Conservation (phyloP, 176 grass and related monocot genomes). For the Oryza coarctata region DNA sequence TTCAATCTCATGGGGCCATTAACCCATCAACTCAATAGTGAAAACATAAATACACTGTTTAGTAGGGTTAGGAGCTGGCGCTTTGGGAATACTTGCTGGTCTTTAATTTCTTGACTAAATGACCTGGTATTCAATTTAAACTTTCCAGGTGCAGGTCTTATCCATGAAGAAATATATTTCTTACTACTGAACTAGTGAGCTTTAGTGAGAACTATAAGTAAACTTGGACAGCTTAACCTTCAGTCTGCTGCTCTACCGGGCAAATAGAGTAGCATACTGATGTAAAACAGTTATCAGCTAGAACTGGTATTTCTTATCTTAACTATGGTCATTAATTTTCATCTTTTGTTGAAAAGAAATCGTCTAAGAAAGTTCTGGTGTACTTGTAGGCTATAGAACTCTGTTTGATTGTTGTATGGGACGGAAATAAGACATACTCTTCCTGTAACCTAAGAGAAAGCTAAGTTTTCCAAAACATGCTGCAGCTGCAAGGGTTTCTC, state of each 20-base stretch:
- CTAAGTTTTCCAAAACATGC: not conserved
- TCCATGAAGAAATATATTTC: not conserved
- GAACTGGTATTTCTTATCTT: not conserved
- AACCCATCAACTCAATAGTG: slow-evolving; percentile 2
- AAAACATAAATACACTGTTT: not conserved
- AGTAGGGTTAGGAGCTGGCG: not conserved
- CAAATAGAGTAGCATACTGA: not conserved
- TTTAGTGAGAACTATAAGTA: not conserved
- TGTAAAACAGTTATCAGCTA: slow-evolving; percentile 1
- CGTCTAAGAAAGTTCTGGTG: not conserved
- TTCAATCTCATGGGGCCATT: not conserved
- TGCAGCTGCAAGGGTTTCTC: not conserved
- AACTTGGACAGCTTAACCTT: not conserved
- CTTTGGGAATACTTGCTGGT: not conserved
- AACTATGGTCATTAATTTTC: not conserved
- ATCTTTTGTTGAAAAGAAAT: not conserved
- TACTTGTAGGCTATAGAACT: not conserved
- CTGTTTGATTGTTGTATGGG: not conserved
- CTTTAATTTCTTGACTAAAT: not conserved
- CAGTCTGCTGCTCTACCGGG: not conserved
- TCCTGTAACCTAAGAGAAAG: not conserved
- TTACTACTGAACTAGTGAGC: not conserved
- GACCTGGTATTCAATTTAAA: not conserved
- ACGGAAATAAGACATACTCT: not conserved
- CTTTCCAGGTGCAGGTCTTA: not conserved